Base-by-base conservation (phyloP, 176 grass and related monocot genomes). In the Paspalum notatum region DNA sequence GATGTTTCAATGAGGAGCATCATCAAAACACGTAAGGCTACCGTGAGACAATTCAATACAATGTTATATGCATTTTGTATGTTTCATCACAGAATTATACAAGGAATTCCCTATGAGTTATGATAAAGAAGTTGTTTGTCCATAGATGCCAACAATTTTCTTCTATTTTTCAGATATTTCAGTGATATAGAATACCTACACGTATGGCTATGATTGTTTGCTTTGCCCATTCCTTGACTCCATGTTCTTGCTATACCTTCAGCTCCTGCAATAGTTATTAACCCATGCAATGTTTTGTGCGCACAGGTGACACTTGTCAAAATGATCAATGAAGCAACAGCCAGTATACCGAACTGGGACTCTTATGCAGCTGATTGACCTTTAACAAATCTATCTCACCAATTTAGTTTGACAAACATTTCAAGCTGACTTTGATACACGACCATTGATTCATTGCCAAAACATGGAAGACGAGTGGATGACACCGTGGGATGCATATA, bases 281-380 rank as follows among this genome's bases (percentile, higher is more conserved):
- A 72, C 21, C 24, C 21, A 5, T 78, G 27, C 3, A 1, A 16
- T 70, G 27, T 38, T 51, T 62, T 77, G 68, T 51, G 26, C 27
- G 40, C 43, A 51, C 60, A 97, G 94, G 89, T 81, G 62, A 97
- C 91, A 76, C 91, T 97, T 83, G 91, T 97, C 59, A 97, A 90
- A 62, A 97, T 97, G 94, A 83, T 97, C 18, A 97, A 94, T 66
- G 94, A 97, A 90, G 94, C 94, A 68, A 90, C 89, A 40, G 73
- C 77, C 38, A 97, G 66, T 63, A 97, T 94, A 75, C 87, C 85
- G 2, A 83, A 90, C 62, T 97, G 94, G 94, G 91, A 92, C 52
- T 68, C 83, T 21, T 90, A 84, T 14, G 79, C 67, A 62, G 72
- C 82, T 24, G 45, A 11, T 41, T 89, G 40, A 82, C 44, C 54